Evolutionary conservation across 2,329 filamentous ascomycete species (phyloP).

Genomic region (Gyromitra esculenta): DNA sequence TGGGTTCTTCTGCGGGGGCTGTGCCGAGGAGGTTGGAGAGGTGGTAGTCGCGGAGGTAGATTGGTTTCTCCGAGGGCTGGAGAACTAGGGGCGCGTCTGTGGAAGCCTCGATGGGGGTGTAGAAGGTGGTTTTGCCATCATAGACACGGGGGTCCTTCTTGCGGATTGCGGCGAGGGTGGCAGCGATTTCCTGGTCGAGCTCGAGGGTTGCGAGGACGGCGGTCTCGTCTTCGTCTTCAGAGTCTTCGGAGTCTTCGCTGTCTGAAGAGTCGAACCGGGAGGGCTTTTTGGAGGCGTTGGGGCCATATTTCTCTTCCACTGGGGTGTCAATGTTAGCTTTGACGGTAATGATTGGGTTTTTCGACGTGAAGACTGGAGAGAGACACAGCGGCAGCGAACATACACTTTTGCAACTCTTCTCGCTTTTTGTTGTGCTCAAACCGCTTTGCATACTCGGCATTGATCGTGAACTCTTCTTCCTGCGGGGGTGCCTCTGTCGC

Average conservation of each 20-base stretch:
- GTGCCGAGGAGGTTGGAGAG: slow-evolving; percentile 81
- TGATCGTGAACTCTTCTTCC: slow-evolving; percentile 75
- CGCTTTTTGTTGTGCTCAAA: slow-evolving; percentile 99
- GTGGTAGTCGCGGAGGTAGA: slow-evolving; percentile 90
- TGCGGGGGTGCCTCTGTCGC: slow-evolving; percentile 59
- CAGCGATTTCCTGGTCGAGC: slow-evolving; percentile 86
- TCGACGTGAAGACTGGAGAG: slow-evolving; percentile 43
- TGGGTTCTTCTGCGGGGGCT: slow-evolving; percentile 69
- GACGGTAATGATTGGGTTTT: slow-evolving; percentile 3
- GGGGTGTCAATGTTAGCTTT: slow-evolving; percentile 55
- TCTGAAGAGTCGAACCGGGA: slow-evolving; percentile 65
- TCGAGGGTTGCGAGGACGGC: slow-evolving; percentile 85
- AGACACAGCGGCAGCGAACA: slow-evolving; percentile 57
- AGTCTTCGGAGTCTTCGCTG: slow-evolving; percentile 72
- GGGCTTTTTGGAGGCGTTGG: slow-evolving; percentile 63
- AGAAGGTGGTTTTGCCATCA: slow-evolving; percentile 82
- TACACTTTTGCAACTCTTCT: slow-evolving; percentile 79
- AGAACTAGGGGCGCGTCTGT: slow-evolving; percentile 79
- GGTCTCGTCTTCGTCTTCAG: slow-evolving; percentile 87
- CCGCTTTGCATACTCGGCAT: slow-evolving; percentile 84
- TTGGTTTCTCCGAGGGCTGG: slow-evolving; percentile 80
- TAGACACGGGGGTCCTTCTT: slow-evolving; percentile 92
- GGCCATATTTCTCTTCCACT: slow-evolving; percentile 90
- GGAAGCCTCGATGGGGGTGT: slow-evolving; percentile 75
- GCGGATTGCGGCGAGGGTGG: slow-evolving; percentile 85